Evolutionary conservation across 2,329 filamentous ascomycete species (phyloP).

Genomic region (Graphilbum sp.): DNA sequence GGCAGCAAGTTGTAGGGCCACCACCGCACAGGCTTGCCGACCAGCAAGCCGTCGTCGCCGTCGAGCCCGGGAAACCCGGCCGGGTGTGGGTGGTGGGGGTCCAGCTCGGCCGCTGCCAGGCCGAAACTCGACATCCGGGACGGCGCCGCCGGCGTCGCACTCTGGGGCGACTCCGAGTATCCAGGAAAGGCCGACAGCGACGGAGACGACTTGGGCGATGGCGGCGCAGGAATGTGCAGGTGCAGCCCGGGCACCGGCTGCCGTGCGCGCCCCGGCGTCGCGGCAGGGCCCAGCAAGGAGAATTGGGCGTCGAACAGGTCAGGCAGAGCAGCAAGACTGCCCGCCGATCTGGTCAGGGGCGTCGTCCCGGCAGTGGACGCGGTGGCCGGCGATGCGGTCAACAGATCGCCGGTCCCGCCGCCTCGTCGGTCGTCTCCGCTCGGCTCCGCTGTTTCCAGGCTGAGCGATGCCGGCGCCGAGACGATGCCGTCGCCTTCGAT

Average conservation of each 20-base stretch:
- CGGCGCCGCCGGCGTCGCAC: conserved; percentile 20
- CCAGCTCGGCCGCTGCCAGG: conserved; percentile 32
- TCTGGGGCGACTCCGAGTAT: conserved; percentile 42
- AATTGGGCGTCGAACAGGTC: neutral
- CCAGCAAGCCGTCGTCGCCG: conserved; percentile 16
- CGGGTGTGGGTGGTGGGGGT: conserved; percentile 14
- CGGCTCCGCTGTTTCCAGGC: no score
- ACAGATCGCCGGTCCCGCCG: no score
- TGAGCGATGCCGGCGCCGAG: neutral
- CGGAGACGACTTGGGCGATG: conserved; percentile 18
- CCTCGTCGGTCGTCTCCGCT: neutral
- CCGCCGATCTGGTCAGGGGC: neutral
- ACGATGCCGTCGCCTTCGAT: neutral
- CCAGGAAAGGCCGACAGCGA: conserved; percentile 48
- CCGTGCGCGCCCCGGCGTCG: neutral
- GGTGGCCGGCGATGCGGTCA: neutral
- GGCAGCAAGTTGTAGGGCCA: conserved; percentile 69
- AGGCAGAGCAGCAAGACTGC: neutral
- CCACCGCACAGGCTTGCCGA: conserved; percentile 41
- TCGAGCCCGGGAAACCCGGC: conserved; percentile 28
- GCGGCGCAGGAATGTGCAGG: conserved; percentile 26
- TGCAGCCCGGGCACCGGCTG: conserved; percentile 14
- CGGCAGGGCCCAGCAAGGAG: neutral
- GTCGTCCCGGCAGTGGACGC: neutral
- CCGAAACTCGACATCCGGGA: conserved; percentile 36